These are phyloP conservation scores for Penicillium silybi DNA, from an alignment of 495 filamentous ascomycete genomes.

Conservation along the genomic window DNA sequence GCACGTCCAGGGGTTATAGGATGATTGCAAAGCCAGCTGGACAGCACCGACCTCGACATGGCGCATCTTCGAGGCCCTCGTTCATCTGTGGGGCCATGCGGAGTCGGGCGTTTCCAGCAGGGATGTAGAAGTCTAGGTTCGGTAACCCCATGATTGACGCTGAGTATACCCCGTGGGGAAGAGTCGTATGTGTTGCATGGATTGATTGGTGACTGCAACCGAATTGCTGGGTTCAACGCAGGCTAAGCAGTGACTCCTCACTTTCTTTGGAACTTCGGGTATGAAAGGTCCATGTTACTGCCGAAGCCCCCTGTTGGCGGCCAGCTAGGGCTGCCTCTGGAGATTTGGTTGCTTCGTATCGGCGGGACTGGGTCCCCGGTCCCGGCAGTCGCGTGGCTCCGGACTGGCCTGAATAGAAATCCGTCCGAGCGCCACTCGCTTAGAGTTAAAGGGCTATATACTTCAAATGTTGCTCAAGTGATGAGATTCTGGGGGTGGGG, in stretches of 20 bases:
- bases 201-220: background rate
- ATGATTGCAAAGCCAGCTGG: background rate
- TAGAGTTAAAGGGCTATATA: background rate
- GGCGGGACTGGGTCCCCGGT: background rate
- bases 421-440: background rate
- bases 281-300: background rate
- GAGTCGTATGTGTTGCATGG: background rate
- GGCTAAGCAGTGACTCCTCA: background rate
- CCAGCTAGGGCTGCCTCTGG: background rate
- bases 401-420: background rate
- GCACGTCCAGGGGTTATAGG: background rate
- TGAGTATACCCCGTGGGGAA: constrained; percentile 3
- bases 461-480: background rate
- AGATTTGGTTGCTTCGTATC: background rate
- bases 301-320: background rate
- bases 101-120: constrained; percentile 3
- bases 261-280: background rate
- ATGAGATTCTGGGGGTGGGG: constrained; percentile 3
- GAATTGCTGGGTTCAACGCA: background rate
- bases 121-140: background rate
- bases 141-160: constrained; percentile 1
- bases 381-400: background rate
- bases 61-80: background rate
- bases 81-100: constrained; percentile 14
- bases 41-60: background rate